Percentiles rank a stretch among this genome's conserved stretches.
phyloP scores from a whole-genome alignment of 257 asterid species.

The Orobanche coerulescens region DNA sequence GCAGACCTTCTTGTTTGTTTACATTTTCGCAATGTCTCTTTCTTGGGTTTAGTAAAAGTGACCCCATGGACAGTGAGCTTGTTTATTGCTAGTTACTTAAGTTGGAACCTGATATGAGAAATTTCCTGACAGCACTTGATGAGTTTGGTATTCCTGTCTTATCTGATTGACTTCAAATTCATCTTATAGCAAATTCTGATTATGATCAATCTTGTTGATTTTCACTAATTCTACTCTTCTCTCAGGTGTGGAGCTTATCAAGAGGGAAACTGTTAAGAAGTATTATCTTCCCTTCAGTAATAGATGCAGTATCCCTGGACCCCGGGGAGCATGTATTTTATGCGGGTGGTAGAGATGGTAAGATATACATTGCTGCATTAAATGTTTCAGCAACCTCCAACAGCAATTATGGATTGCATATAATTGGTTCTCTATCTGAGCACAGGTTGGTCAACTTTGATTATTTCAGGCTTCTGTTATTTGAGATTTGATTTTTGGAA shows the following conservation, averaged over 20 bases:
- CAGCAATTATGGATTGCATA: constrained; percentile 50
- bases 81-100: no score
- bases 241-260: constrained; percentile 83
- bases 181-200: neutral
- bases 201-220: constrained; percentile 1
- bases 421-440: constrained; percentile 62
- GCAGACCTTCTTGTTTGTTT: no score
- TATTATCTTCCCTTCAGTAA: constrained; percentile 69
- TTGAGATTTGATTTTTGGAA: constrained; percentile 7
- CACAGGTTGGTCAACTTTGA: constrained; percentile 47
- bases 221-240: neutral
- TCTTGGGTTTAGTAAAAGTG: no score
- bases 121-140: neutral
- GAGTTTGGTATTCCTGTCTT: neutral
- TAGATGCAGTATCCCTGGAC: constrained; percentile 74
- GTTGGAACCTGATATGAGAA: neutral
- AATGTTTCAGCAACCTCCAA: constrained; percentile 45
- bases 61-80: no score
- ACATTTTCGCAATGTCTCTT: no score
- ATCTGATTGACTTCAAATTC: constrained; percentile 8
- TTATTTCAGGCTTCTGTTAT: neutral
- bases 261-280: constrained; percentile 53
- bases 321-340: constrained; percentile 77
- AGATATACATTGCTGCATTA: constrained; percentile 67
- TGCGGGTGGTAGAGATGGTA: constrained; percentile 96